phyloP scores from a whole-genome alignment of 2,329 filamentous ascomycete species.

The Sporothrix humicola region DNA sequence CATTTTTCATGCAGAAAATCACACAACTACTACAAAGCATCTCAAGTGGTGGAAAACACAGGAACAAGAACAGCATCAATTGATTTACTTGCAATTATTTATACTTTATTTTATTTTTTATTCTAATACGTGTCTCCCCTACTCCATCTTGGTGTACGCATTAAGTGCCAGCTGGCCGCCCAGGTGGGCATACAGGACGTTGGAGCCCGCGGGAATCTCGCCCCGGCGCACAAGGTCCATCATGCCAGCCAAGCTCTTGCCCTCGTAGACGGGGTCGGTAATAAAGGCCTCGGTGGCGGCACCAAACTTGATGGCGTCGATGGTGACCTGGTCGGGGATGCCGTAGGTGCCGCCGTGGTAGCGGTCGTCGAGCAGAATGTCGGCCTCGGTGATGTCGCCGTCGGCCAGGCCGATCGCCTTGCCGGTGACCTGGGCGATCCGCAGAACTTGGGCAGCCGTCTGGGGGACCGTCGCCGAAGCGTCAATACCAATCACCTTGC shows the following conservation, averaged over 20 bases:
- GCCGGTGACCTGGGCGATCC: slow-evolving; percentile 69
- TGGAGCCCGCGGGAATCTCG: slow-evolving; percentile 63
- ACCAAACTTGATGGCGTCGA: slow-evolving; percentile 71
- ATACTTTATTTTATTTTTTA: too few relatives aligned
- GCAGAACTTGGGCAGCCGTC: slow-evolving; percentile 68
- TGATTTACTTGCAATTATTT: too few relatives aligned
- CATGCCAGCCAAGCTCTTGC: slow-evolving; percentile 75
- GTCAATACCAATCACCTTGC: slow-evolving; percentile 71
- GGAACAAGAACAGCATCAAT: too few relatives aligned
- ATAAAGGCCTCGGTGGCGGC: slow-evolving; percentile 73
- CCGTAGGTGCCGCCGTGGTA: slow-evolving; percentile 74
- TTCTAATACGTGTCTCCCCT: too few relatives aligned
- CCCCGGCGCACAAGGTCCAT: slow-evolving; percentile 69
- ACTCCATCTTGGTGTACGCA: slow-evolving; percentile 61
- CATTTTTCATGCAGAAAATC: too few relatives aligned
- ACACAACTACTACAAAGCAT: too few relatives aligned
- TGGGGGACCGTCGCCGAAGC: slow-evolving; percentile 64
- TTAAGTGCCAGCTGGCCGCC: slow-evolving; percentile 73
- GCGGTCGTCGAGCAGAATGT: slow-evolving; percentile 66
- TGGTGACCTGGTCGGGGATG: slow-evolving; percentile 67
- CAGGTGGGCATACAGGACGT: slow-evolving; percentile 73
- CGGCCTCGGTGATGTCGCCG: slow-evolving; percentile 64
- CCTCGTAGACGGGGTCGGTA: slow-evolving; percentile 77
- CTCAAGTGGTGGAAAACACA: too few relatives aligned
- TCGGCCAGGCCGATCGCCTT: slow-evolving; percentile 65